These are phyloP conservation scores for Cladorrhinum sp. DNA, from an alignment of 2,329 filamentous ascomycete species.

Conservation along the genomic window DNA sequence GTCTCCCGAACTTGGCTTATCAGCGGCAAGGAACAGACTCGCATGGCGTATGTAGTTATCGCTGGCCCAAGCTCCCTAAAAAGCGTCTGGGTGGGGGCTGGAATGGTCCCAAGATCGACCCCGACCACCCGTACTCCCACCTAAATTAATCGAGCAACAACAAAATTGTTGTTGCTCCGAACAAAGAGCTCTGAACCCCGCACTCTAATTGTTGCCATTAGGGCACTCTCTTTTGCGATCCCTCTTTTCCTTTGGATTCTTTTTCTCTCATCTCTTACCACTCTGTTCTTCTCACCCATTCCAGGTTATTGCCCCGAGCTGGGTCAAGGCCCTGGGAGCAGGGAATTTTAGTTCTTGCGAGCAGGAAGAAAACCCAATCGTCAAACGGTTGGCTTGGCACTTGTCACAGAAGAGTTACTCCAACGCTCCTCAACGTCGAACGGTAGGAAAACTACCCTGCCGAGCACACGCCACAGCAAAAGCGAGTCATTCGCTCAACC, in stretches of 20 bases:
- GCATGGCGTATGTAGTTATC: neutral
- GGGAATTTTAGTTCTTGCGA: neutral
- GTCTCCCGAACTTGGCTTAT: neutral
- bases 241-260: neutral
- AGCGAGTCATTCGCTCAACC: neutral
- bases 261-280: neutral
- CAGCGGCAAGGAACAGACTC: neutral
- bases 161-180: neutral
- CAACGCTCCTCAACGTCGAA: neutral
- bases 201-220: neutral
- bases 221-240: neutral
- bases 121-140: neutral
- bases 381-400: slow-evolving; percentile 3
- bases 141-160: neutral
- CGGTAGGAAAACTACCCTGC: neutral
- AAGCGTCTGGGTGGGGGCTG: neutral
- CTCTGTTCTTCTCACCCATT: neutral
- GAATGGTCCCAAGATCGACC: neutral
- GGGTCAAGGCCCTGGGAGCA: neutral
- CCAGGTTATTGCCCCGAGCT: neutral
- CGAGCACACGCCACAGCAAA: neutral
- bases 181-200: slow-evolving; percentile 3
- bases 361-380: neutral
- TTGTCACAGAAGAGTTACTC: neutral
- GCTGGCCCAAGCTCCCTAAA: slow-evolving; percentile 28